A percentile compares a stretch with the other conserved stretches of the same genome.
Conservation (phyloP, 176 grass and related monocot species). For the Oryza glumipatula region DNA sequence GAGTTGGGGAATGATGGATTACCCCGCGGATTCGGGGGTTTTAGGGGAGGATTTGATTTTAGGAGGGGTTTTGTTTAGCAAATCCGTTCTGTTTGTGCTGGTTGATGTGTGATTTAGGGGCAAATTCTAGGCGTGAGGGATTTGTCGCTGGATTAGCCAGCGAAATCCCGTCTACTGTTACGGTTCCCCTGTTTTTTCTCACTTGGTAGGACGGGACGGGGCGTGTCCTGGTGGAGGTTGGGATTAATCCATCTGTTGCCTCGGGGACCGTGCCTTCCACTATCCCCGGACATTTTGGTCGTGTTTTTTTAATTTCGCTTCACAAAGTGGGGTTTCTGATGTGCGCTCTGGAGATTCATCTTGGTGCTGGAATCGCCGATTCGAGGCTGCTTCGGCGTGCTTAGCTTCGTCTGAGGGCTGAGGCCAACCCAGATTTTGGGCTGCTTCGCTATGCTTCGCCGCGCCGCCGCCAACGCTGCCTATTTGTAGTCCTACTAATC, state of each 20-base stretch:
- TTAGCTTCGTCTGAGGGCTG: background rate
- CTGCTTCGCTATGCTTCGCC: background rate
- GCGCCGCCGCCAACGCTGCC: background rate
- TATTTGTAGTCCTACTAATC: background rate
- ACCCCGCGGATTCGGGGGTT: background rate
- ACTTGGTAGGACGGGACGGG: background rate
- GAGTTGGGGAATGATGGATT: background rate
- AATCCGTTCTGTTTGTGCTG: background rate
- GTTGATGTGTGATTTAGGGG: background rate
- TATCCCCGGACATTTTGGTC: background rate
- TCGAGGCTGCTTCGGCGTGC: background rate
- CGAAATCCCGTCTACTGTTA: conserved; percentile 8
- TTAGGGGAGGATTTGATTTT: background rate
- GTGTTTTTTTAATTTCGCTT: background rate
- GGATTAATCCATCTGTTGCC: background rate
- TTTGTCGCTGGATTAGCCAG: conserved; percentile 11
- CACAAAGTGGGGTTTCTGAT: background rate
- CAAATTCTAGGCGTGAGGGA: background rate
- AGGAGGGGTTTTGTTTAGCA: background rate
- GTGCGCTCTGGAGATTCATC: background rate
- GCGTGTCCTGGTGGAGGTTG: background rate
- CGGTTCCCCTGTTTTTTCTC: background rate
- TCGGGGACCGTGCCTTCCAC: background rate
- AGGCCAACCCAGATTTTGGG: background rate
- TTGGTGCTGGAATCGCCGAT: background rate